Conservation (phyloP, 139 green algal genomes). For the Choricystis sp. region DNA sequence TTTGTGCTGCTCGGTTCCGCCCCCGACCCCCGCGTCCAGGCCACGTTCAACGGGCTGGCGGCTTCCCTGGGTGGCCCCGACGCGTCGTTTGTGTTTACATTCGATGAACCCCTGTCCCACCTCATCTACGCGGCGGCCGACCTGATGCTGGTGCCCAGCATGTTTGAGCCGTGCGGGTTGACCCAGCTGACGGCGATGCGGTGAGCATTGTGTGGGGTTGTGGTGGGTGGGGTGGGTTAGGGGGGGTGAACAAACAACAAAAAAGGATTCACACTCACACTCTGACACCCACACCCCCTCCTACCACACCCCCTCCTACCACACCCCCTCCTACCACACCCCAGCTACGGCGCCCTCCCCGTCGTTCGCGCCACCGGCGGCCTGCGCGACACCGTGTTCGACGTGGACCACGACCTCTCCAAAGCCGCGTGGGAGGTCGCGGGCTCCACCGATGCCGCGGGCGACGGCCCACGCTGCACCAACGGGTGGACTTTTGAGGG, state of each 20-base stretch:
- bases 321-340: too few species aligned
- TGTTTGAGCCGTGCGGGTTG: slow-evolving; percentile 85
- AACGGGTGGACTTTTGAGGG: slow-evolving; percentile 76
- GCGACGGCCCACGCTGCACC: slow-evolving; percentile 43
- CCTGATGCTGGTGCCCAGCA: slow-evolving; percentile 89
- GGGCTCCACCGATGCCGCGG: slow-evolving; percentile 41
- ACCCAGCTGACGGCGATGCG: slow-evolving; percentile 40
- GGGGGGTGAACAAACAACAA: slow-evolving; percentile 24
- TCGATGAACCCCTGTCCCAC: slow-evolving; percentile 65
- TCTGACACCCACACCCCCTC: too few species aligned
- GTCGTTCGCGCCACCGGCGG: slow-evolving; percentile 83
- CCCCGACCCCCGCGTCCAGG: slow-evolving; percentile 56
- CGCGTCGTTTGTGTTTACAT: slow-evolving; percentile 48
- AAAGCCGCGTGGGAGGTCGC: slow-evolving; percentile 70
- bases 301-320: too few species aligned
- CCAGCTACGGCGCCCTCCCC: slow-evolving; percentile 64
- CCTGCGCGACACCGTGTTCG: slow-evolving; percentile 64
- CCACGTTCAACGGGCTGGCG: slow-evolving; percentile 24
- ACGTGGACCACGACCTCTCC: slow-evolving; percentile 35
- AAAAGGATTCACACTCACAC: too few species aligned
- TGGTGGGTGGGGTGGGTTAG: too few species aligned
- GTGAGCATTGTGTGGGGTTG: slow-evolving; percentile 16
- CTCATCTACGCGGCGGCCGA: slow-evolving; percentile 71
- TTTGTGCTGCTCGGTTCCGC: slow-evolving; percentile 95
- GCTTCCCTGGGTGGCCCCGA: slow-evolving; percentile 17